phyloP scores from a whole-genome alignment of 140 eudicot genomes.

The Ambrosia hybrid region DNA sequence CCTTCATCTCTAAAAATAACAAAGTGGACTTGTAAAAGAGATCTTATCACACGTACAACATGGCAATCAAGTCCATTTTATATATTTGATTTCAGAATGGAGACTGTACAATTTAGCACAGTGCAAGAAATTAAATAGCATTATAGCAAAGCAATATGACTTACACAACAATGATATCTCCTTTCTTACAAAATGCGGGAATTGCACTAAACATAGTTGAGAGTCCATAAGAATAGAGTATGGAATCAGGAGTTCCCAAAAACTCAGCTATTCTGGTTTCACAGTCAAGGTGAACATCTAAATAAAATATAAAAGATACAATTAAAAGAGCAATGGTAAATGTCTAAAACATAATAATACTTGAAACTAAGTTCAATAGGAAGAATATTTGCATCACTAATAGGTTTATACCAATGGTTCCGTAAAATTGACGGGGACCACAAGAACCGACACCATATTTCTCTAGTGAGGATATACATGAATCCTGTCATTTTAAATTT shows the following conservation, averaged over 20 bases:
- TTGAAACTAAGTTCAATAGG: neutral
- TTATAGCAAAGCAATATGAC: slow-evolving; percentile 26
- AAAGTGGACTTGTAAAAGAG: slow-evolving; percentile 12
- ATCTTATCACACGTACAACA: neutral
- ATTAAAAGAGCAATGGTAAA: neutral
- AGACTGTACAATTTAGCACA: too few species aligned
- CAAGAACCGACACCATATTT: slow-evolving; percentile 99
- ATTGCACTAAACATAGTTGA: slow-evolving; percentile 95
- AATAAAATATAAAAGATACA: slow-evolving; percentile 1
- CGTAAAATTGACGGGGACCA: slow-evolving; percentile 98
- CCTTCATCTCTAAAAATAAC: slow-evolving; percentile 73
- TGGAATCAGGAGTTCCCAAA: slow-evolving; percentile 93
- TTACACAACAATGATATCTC: slow-evolving; percentile 85
- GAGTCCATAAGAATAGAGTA: slow-evolving; percentile 94
- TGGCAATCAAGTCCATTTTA: neutral
- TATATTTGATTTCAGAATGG: neutral
- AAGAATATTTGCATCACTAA: neutral
- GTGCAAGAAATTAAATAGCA: too few species aligned
- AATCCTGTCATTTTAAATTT: slow-evolving; percentile 50
- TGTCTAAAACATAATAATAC: neutral
- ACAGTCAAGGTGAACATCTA: slow-evolving; percentile 98
- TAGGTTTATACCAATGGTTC: slow-evolving; percentile 77
- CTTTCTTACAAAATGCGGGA: slow-evolving; percentile 97
- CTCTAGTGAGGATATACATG: slow-evolving; percentile 77
- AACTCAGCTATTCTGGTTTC: slow-evolving; percentile 87